These are phyloP conservation scores for Yamadazyma buinensis DNA, from an alignment of 1,139 yeast genomes.

Conservation along the genomic window DNA sequence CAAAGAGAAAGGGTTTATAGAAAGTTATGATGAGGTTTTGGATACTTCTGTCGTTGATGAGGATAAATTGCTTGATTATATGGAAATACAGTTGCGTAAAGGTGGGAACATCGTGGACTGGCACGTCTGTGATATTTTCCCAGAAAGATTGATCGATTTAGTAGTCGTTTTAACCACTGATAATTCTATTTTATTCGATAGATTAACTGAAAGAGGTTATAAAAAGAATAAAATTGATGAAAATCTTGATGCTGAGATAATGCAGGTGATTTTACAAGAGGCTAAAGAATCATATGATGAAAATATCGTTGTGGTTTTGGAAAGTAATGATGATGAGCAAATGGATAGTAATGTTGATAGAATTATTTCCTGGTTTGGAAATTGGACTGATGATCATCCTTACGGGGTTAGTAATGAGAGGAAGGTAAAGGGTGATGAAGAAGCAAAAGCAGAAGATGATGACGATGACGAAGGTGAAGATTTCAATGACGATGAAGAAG, in stretches of 20 bases:
- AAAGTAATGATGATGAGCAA: constrained; percentile 68
- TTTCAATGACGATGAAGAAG: constrained; percentile 4
- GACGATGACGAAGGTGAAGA: constrained; percentile 8
- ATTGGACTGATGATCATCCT: constrained; percentile 58
- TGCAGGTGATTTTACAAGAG: constrained; percentile 87
- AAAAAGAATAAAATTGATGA: constrained; percentile 80
- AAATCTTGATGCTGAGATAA: constrained; percentile 92
- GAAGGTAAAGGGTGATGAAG: constrained; percentile 3
- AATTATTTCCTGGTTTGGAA: constrained; percentile 65
- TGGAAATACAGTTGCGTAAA: constrained; percentile 71
- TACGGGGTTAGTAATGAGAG: constrained; percentile 30
- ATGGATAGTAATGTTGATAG: constrained; percentile 79
- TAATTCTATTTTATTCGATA: constrained; percentile 65
- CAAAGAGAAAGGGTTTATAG: constrained; percentile 69
- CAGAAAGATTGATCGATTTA: constrained; percentile 86
- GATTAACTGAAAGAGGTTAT: constrained; percentile 73
- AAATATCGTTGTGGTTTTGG: constrained; percentile 76
- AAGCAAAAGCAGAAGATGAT: constrained; percentile 5
- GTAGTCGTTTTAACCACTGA: constrained; percentile 86
- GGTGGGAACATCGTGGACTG: constrained; percentile 93
- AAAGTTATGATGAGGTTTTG: constrained; percentile 80
- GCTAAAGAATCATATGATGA: constrained; percentile 79
- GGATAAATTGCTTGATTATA: constrained; percentile 74
- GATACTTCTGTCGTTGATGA: constrained; percentile 91
- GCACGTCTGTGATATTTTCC: constrained; percentile 96